Conservation (phyloP, 306 rosid genomes). For the Prunus kanzakura region DNA sequence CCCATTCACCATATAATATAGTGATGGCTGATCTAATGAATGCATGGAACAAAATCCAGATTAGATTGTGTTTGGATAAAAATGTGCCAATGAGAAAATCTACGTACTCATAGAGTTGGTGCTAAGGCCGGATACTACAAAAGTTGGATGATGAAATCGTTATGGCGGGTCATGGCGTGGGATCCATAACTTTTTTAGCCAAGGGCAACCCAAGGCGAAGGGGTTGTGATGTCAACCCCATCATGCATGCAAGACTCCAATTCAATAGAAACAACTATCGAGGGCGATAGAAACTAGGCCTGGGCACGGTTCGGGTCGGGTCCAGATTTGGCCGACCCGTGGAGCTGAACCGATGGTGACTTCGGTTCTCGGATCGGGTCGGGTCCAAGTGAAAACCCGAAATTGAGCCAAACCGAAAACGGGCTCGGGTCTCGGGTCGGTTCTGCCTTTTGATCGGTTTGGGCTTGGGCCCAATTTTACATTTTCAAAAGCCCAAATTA, state of each 20-base stretch:
- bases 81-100: background rate
- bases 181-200: background rate
- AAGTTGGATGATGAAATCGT: background rate
- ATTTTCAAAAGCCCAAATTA: no score
- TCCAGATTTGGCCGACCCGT: no score
- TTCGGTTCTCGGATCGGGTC: no score
- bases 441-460: no score
- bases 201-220: background rate
- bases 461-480: no score
- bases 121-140: background rate
- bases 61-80: background rate
- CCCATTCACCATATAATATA: background rate
- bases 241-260: background rate
- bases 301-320: no score
- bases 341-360: no score
- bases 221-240: conserved; percentile 2
- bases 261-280: background rate
- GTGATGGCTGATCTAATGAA: background rate
- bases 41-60: background rate
- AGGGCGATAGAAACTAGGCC: background rate
- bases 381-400: no score
- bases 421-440: no score
- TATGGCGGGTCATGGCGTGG: background rate
- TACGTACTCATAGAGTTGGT: background rate
- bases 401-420: no score